phyloP scores from a whole-genome alignment of 2,329 filamentous ascomycete genomes.

The Gnomoniopsis sp. region DNA sequence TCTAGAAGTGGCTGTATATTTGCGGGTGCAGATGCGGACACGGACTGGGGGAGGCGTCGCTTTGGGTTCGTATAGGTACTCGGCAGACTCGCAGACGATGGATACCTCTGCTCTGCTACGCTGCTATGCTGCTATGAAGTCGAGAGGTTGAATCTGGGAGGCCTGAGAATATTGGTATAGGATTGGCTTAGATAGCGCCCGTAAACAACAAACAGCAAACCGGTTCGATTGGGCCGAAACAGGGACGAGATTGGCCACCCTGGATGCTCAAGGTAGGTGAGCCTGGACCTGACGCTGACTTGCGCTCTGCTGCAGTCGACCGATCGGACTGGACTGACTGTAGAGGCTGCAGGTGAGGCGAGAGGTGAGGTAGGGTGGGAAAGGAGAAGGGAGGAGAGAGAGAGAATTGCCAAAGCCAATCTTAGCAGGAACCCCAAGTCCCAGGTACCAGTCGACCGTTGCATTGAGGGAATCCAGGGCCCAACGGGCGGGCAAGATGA shows the following conservation, averaged over 20 bases:
- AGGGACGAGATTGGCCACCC: too few species aligned
- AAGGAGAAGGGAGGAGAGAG: neutral
- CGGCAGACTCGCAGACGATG: neutral
- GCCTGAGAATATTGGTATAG: neutral
- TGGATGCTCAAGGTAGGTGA: too few species aligned
- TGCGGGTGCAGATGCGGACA: too few species aligned
- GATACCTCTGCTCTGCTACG: neutral
- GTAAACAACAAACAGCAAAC: neutral
- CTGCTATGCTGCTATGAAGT: neutral
- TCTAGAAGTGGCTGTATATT: too few species aligned
- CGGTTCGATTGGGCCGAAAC: neutral
- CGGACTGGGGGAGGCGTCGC: neutral
- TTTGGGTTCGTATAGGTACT: neutral
- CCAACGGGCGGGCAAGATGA: too few species aligned
- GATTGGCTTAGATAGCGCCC: neutral
- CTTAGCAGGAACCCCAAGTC: neutral
- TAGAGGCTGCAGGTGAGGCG: neutral
- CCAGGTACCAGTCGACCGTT: neutral
- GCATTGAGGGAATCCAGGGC: neutral
- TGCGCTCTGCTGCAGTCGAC: neutral
- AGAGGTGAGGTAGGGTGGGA: neutral
- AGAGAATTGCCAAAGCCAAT: neutral
- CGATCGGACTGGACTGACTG: neutral
- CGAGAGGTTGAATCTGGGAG: neutral
- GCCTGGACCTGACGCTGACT: neutral